Evolutionary conservation across 179 eudicot genomes (phyloP), one percentile per base, ranked within the genome.

Genomic region (Pouteria campechiana): DNA sequence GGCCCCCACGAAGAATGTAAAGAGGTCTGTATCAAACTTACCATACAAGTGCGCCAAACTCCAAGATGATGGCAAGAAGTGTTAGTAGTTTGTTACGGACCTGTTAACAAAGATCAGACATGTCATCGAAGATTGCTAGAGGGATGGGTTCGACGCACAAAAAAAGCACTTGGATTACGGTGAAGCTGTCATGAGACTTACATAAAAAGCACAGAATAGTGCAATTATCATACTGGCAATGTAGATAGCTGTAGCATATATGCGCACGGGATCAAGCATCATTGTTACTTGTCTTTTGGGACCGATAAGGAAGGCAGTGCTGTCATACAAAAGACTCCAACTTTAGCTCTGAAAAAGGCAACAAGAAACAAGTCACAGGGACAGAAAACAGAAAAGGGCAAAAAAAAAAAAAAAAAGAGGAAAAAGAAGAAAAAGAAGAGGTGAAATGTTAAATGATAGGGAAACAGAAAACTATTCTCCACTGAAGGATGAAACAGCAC

Each of bases 211-310:
- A 54, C 89, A 89, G 56, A 89, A 89, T 58, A 89, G 75, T 20
- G 97, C 78, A 32, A 85, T 59, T 29, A 89, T 78, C 65, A 81
- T 81, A 65, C 97, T 89, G 12, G 89, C 93, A 46, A 85, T 68
- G 60, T 76, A 89, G 56, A 85, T 51, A 23, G 97, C 93, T 28
- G 97, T 89, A 37, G 95, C 97, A 64, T 84, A 89, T 33, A 85
- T 84, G 32, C 97, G 95, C 30, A 81, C 83, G 50, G 97, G 97
- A 59, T 89, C 97, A 68, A 89, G 85, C 97, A 89, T 89, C 97
- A 89, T 81, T 28, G 88, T 66, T 45, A 85, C 65, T 67, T 89
- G 97, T 55, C 89, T 60, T 67, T 89, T 85, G 11, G 97, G 97
- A 43, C 97, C 97, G 47, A 89, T 81, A 15, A 89, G 89, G 65